Conservation (phyloP, 768 basidiomycete genomes). For the Crepidotus variabilis region DNA sequence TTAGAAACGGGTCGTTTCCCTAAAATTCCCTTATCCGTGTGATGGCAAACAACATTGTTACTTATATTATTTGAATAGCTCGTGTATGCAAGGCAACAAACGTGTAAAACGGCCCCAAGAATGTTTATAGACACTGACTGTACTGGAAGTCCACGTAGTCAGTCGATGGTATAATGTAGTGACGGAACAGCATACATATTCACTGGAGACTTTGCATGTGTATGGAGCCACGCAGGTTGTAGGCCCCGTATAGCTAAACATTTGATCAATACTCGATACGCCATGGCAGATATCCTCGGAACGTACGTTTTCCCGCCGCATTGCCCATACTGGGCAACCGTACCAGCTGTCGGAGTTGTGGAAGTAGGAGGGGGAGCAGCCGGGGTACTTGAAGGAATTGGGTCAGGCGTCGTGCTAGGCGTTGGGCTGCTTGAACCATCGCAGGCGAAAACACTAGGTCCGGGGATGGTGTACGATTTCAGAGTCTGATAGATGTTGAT, state of each 20-base stretch:
- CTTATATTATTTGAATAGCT: too few relatives aligned
- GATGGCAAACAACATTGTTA: too few relatives aligned
- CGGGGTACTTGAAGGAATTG: neutral
- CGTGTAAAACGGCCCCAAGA: too few relatives aligned
- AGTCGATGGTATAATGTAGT: neutral
- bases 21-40: too few relatives aligned
- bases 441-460: constrained; percentile 1
- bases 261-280: neutral
- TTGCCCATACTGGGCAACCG: constrained; percentile 20
- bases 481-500: constrained; percentile 1
- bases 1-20: too few relatives aligned
- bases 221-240: constrained; percentile 14
- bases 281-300: neutral
- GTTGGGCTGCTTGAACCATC: too few relatives aligned
- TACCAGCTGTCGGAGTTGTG: constrained; percentile 7
- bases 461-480: neutral
- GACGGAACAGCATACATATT: neutral
- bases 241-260: constrained; percentile 7
- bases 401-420: neutral
- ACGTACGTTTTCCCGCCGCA: constrained; percentile 17
- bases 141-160: neutral
- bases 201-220: constrained; percentile 8
- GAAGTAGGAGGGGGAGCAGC: constrained; percentile 4
- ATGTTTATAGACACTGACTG: constrained; percentile 2
- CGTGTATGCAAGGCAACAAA: too few relatives aligned